Conservation (phyloP, 805 yeast species). For the Barnettozyma siamensis region DNA sequence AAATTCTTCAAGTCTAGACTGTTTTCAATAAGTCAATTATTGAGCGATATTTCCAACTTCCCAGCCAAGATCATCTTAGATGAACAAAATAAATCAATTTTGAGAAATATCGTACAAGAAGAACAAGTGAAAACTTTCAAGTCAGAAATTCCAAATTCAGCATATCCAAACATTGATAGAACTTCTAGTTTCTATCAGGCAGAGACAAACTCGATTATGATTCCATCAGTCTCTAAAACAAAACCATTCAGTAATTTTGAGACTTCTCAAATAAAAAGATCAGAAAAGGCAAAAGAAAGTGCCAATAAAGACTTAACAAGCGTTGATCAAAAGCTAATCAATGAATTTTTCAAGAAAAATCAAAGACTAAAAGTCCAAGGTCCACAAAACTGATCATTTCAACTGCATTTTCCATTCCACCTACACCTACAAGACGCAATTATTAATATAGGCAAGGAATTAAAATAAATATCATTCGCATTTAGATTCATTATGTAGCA, state of each 20-base stretch:
- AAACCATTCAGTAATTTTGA: constrained; percentile 19
- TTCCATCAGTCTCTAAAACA: constrained; percentile 21
- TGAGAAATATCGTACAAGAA: constrained; percentile 23
- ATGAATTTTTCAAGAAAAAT: constrained; percentile 7
- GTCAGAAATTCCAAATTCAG: constrained; percentile 14
- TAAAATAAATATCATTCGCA: background rate
- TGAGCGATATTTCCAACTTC: constrained; percentile 20
- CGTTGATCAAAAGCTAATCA: constrained; percentile 17
- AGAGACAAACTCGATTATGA: constrained; percentile 21
- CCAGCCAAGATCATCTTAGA: constrained; percentile 26
- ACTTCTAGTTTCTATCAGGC: constrained; percentile 18
- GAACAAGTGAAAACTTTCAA: constrained; percentile 24
- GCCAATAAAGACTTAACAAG: constrained; percentile 13
- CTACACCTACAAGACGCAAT: no score
- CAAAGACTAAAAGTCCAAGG: background rate
- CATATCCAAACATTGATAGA: constrained; percentile 22
- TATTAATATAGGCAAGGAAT: no score
- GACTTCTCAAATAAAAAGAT: constrained; percentile 19
- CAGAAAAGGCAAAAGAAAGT: constrained; percentile 11
- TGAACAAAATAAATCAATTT: constrained; percentile 21
- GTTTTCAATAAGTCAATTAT: constrained; percentile 15
- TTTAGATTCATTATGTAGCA: background rate
- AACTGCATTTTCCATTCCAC: background rate
- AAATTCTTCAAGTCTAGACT: constrained; percentile 27
- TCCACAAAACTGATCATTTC: background rate